Base-by-base conservation (phyloP, 345 rosid species). In the Hypericum androsaemum region DNA sequence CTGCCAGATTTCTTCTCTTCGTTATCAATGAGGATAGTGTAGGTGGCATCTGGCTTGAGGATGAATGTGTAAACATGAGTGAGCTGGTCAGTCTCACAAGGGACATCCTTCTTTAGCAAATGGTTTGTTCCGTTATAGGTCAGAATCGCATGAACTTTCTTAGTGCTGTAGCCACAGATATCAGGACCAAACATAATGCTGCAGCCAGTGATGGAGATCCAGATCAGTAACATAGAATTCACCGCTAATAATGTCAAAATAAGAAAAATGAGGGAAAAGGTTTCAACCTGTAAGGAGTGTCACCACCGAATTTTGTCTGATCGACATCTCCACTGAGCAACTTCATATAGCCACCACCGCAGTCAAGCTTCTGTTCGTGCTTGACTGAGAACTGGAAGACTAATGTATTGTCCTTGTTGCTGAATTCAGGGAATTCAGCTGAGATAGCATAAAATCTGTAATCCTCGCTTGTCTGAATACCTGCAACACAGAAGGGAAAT, bases 331-430 rank as follows among this genome's bases (percentile, higher is more conserved):
- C 90, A 47, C 95, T 88, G 40, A 94, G 83, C 70, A 94, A 72
- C 83, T 94, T 94, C 89, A 94, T 79, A 83, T 94, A 94, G 59
- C 99, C 99, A 65, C 99, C 99, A 67, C 99, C 99, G 70, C 99
- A 94, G 69, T 94, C 99, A 63, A 94, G 99, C 74, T 94, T 94
- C 70, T 94, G 99, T 64, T 94, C 99, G 47, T 94, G 99, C 85
- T 92, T 94, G 63, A 94, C 99, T 1, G 86, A 81, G 67, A 94
- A 88, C 52, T 88, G 99, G 79, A 94, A 94, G 64, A 88, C 99
- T 4, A 94, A 69, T 8, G 94, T 83, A 62, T 79, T 77, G 45
- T 82, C 94, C 74, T 94, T 94, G 84, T 82, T 94, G 64, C 88
- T 94, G 72, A 88, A 79, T 60, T 76, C 81, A 50, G 99, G 92